Conservation (phyloP, 108 stramenopile species). For the Cyclotella cryptica region DNA sequence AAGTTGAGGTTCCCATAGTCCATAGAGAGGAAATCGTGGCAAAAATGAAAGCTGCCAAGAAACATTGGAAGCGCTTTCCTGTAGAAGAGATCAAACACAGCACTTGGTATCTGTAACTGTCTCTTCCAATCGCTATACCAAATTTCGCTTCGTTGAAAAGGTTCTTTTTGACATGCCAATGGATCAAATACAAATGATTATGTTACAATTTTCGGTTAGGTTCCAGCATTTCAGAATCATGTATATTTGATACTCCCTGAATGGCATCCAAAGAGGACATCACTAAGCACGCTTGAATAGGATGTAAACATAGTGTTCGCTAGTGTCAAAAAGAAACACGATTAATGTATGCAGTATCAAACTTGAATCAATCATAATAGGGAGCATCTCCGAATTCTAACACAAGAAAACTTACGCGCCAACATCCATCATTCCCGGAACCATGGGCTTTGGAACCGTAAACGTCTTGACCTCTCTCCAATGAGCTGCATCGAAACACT, state of each 20-base stretch:
- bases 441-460: conserved; percentile 36
- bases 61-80: conserved; percentile 52
- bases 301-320: conserved; percentile 39
- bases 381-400: no score
- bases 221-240: no score
- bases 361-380: no score
- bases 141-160: no score
- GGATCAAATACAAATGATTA: no score
- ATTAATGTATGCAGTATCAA: background rate
- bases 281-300: conserved; percentile 20
- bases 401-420: conserved; percentile 28
- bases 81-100: conserved; percentile 51
- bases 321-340: conserved; percentile 6
- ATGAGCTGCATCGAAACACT: conserved; percentile 46
- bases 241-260: no score
- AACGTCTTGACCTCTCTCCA: conserved; percentile 33
- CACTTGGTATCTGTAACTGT: conserved; percentile 48
- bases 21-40: conserved; percentile 31
- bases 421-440: conserved; percentile 18
- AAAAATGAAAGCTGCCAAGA: conserved; percentile 44
- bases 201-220: no score
- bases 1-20: conserved; percentile 16
- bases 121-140: no score
- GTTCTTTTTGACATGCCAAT: no score
- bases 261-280: no score